Percentiles rank a stretch among this genome's conserved stretches.
Conservation (phyloP, 2,329 filamentous ascomycete species). For the Calycina marina region DNA sequence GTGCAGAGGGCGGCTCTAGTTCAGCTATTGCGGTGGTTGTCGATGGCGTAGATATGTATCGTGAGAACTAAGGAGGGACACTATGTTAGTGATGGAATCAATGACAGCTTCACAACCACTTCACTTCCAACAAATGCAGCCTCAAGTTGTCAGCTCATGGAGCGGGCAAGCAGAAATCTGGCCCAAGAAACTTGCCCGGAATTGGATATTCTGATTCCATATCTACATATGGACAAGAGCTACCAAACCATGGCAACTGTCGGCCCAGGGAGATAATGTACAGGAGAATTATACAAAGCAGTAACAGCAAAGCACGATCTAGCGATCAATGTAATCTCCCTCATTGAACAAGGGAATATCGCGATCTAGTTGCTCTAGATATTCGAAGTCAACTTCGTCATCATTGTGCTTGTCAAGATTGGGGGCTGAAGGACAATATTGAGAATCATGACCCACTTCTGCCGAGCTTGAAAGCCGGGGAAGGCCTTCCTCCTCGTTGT, state of each 20-base stretch:
- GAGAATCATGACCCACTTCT: constrained; percentile 47
- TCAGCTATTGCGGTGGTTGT: constrained; percentile 19
- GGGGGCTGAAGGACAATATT: constrained; percentile 22
- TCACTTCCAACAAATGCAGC: neutral
- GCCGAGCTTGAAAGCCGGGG: constrained; percentile 31
- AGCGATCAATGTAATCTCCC: constrained; percentile 52
- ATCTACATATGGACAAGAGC: neutral
- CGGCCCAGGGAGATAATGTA: constrained; percentile 17
- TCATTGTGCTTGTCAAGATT: constrained; percentile 24
- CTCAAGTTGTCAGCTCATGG: constrained; percentile 1
- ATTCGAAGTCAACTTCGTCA: constrained; percentile 24
- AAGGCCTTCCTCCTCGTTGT: constrained; percentile 49
- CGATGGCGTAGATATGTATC: constrained; percentile 22
- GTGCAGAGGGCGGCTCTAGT: constrained; percentile 42
- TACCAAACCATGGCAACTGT: neutral
- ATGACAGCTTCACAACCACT: neutral
- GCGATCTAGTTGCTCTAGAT: constrained; percentile 23
- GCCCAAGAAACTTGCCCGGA: neutral
- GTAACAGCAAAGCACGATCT: constrained; percentile 21
- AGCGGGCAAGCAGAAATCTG: constrained; percentile 2
- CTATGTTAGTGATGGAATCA: constrained; percentile 11
- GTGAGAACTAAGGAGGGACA: constrained; percentile 18
- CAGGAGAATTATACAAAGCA: constrained; percentile 11
- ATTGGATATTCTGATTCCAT: neutral
- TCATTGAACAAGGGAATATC: constrained; percentile 23